Evolutionary conservation across 2,329 filamentous ascomycete species (phyloP), one percentile per base, ranked within the genome.

Genomic region (Penicillium occitanis): DNA sequence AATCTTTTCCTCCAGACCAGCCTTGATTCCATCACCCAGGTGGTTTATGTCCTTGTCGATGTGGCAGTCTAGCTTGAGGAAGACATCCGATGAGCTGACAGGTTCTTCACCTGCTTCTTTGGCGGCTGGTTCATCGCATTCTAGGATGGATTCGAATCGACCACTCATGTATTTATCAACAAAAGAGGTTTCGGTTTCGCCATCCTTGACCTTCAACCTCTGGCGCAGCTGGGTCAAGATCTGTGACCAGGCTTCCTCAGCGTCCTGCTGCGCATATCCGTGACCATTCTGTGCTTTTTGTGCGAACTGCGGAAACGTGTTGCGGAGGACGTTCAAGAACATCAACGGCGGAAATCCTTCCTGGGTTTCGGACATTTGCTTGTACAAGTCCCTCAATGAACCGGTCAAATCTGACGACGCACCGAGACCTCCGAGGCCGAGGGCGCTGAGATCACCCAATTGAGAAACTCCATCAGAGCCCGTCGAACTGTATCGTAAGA

Each of bases 201-300:
- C 70, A 59, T 86, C 84, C 72, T 87, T 88, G 69, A 91, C 79
- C 75, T 88, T 89, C 61, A 98, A 81, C 75, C 91, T 94, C 73
- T 91, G 87, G 68, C 90, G 88, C 44, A 99, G 81, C 74, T 94
- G 91, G 53, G 90, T 88, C 5, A 99, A 82, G 68, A 99, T 96
- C 76, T 98, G 94, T 22, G 94, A 95, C 93, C 94, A 99, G 57
- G 94, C 95, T 79, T 99, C 95, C 78, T 99, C 95, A 0, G 95
- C 95, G 81, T 99, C 95, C 80, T 99, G 95, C 79, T 99, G 95
- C n/a, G 95, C 93, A 75, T 90, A 98, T 6, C 91, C 93, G 66
- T 90, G 85, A 25, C 92, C 91, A 37, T 90, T 89, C 76, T 91
- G 93, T 64, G 92, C 88, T 73, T 88, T 90, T 80, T 99, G 93